Evolutionary conservation across 2,329 filamentous ascomycete species (phyloP), one percentile per base, ranked within the genome.

Genomic region (Cercospora beticola): DNA sequence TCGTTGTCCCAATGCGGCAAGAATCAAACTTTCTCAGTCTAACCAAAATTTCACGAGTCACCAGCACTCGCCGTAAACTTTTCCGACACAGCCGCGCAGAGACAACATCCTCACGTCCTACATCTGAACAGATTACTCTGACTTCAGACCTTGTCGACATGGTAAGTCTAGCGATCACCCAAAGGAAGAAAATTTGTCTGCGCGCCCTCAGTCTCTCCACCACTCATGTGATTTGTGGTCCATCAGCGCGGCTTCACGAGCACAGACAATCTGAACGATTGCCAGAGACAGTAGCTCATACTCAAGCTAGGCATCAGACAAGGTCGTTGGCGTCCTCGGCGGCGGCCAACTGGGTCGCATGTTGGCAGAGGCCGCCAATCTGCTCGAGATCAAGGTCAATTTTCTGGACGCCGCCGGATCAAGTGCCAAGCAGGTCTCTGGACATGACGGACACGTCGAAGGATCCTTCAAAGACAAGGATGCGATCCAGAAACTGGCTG

Each of bases 391-490:
- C 73, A 86, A 91, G 72, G 86, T 95, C 73, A 92, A 90, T 68
- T 86, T 97, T 49, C 87, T 97, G 58, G 94, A 97, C 79, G 88
- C 86, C 54, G 88, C 88, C 67, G 87, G 89, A 72, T 88, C 90
- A 52, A 92, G 94, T 14, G 92, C 94, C 68, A 95, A 94, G 81
- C 92, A 97, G 82, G 90, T 95, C 76, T 93, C 91, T 80, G 87
- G 88, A 73, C 91, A 91, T 78, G 82, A 85, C 73, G 84, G 86
- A 71, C 93, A 97, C 78, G 87, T 97, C 67, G 86, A 89, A 18
- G 94, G 94, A 67, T 97, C 93, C 0, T 97, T 97, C 86, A 94
- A 93, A 78, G 91, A 97, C 73, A 84, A 90, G 0, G 87, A 87
- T 36, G 90, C 92, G 72, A 93, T 98, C 72, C 88, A 89, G 54